phyloP scores from a whole-genome alignment of 2,329 filamentous ascomycete species.

The Ceratocystis alfenasii region DNA sequence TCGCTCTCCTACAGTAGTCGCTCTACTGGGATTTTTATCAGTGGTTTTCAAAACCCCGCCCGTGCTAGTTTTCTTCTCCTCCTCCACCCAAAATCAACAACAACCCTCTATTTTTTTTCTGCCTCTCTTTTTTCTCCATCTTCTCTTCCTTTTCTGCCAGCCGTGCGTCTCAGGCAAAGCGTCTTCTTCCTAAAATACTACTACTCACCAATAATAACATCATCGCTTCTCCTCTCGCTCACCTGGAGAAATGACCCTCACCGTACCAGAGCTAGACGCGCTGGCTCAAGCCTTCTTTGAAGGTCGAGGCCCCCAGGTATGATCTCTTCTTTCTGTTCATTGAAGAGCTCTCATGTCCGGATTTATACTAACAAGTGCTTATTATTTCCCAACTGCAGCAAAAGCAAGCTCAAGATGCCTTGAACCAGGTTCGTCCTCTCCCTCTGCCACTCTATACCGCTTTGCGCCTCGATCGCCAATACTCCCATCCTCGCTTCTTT shows the following conservation, averaged over 20 bases:
- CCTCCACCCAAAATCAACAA: constrained; percentile 22
- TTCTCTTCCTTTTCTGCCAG: constrained; percentile 23
- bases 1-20: not conserved
- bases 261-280: constrained; percentile 89
- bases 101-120: constrained; percentile 18
- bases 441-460: constrained; percentile 17
- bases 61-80: constrained; percentile 23
- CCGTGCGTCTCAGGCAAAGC: constrained; percentile 19
- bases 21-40: constrained; percentile 12
- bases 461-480: constrained; percentile 13
- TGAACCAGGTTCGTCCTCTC: constrained; percentile 66
- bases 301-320: constrained; percentile 82
- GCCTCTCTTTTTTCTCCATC: constrained; percentile 22
- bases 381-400: constrained; percentile 46
- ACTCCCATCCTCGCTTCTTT: not conserved
- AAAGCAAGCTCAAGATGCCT: constrained; percentile 84
- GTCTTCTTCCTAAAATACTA: constrained; percentile 15
- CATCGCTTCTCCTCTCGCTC: constrained; percentile 21
- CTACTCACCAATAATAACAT: constrained; percentile 10
- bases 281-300: constrained; percentile 97
- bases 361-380: constrained; percentile 16
- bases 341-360: constrained; percentile 2
- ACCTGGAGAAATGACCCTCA: constrained; percentile 45
- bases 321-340: constrained; percentile 28
- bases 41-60: constrained; percentile 22